Evolutionary conservation across 169 alveolate species (phyloP), one percentile per base, ranked within the genome.

Genomic region (Cryptosporidium viatorum): DNA sequence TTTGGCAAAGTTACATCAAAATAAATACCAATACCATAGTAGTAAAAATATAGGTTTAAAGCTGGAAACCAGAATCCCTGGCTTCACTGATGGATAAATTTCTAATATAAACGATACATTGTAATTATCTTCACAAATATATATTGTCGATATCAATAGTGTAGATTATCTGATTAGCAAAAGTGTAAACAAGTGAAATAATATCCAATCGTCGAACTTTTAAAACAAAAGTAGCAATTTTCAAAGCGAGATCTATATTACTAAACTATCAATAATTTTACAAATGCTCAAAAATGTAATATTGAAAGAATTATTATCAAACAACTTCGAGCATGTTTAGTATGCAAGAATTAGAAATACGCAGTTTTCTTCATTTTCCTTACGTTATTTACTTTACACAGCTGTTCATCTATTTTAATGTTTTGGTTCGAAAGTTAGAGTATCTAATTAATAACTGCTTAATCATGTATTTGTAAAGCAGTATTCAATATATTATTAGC

Each of bases 121-220:
- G 21, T n/a, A 52, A 29, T 55, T 73, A 52, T 73, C 16, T 23
- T 37, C 14, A 55, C 3, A 31, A 50, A 31, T 29, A 33, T 33
- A 39, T 55, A 55, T 51, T 51, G 86, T 71, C 9, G 33, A 8
- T 39, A 18, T 26, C n/a, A n/a, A 51, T 10, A 31, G 71, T 31
- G 35, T n/a, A 39, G 4, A 73, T 73, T 58, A 62, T 3, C 86
- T 37, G 8, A 59, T 73, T 10, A 73, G 14, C 12, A 73, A 51
- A 33, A 73, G 26, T 14, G 70, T 73, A 7, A 73, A 39, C 14
- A 73, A 21, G 39, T 58, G 71, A 59, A 73, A 73, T 16, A 73
- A 73, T 18, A n/a, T 41, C n/a, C 55, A 8, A 73, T 26, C 2
- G 55, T 45, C 29, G 59, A 18, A 39, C 71, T 73, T 8, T 59